Conservation (phyloP, 2,329 filamentous ascomycete genomes). For the Falciphora oryzae region DNA sequence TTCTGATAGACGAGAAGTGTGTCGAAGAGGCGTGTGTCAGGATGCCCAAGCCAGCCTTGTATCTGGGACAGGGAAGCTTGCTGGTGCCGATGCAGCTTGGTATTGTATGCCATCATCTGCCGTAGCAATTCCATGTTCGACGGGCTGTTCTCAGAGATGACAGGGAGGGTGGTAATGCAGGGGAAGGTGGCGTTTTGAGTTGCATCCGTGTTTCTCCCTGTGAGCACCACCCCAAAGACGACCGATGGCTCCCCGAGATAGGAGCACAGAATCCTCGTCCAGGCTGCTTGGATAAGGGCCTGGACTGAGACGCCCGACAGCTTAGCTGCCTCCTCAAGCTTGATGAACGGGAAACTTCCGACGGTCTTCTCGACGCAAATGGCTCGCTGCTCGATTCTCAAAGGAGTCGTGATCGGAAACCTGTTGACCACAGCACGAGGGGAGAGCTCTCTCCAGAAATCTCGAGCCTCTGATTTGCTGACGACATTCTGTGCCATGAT, state of each 20-base stretch:
- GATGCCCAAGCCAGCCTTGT: slow-evolving; percentile 63
- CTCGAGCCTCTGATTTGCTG: slow-evolving; percentile 26
- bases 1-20: slow-evolving; percentile 83
- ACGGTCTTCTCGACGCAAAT: slow-evolving; percentile 29
- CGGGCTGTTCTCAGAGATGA: slow-evolving; percentile 50
- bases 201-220: slow-evolving; percentile 61
- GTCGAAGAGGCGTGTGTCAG: slow-evolving; percentile 68
- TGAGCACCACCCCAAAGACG: slow-evolving; percentile 75
- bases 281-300: slow-evolving; percentile 68
- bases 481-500: slow-evolving; percentile 33
- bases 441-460: slow-evolving; percentile 60
- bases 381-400: slow-evolving; percentile 34
- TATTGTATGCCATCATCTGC: slow-evolving; percentile 60
- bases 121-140: slow-evolving; percentile 53
- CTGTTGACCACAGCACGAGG: slow-evolving; percentile 51
- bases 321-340: slow-evolving; percentile 52
- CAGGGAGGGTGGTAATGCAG: slow-evolving; percentile 75
- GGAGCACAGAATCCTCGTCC: slow-evolving; percentile 67
- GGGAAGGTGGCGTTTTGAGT: slow-evolving; percentile 62
- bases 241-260: slow-evolving; percentile 72
- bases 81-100: slow-evolving; percentile 61
- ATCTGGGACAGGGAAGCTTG: slow-evolving; percentile 65
- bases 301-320: slow-evolving; percentile 65
- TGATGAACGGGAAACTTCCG: slow-evolving; percentile 32
- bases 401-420: slow-evolving; percentile 73